phyloP scores from a whole-genome alignment of 2,329 filamentous ascomycete species.

The Colletotrichum lindemuthianum region DNA sequence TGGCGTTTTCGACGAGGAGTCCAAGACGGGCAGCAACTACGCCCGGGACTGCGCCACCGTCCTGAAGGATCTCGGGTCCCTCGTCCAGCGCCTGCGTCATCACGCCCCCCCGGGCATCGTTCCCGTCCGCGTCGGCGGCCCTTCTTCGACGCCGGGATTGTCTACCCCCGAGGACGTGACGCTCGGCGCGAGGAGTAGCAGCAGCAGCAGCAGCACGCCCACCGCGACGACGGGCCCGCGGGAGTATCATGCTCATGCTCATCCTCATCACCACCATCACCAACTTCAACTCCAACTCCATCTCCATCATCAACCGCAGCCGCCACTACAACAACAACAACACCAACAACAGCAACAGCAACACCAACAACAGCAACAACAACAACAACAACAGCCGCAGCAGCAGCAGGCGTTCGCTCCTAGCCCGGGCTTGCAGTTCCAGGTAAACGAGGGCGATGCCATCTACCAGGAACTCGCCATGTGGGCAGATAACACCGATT shows the following conservation, averaged over 20 bases:
- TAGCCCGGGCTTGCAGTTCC: slow-evolving; percentile 5
- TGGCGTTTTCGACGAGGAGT: slow-evolving; percentile 52
- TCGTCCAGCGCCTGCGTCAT: slow-evolving; percentile 48
- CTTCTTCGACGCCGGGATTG: slow-evolving; percentile 5
- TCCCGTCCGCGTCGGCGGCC: not conserved
- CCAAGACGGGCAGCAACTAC: slow-evolving; percentile 50
- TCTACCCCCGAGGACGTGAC: slow-evolving; percentile 4
- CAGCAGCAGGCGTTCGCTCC: slow-evolving; percentile 19
- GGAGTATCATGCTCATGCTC: not conserved
- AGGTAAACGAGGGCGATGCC: slow-evolving; percentile 44
- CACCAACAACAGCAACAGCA: not conserved
- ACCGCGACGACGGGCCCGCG: not conserved
- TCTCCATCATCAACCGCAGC: not conserved
- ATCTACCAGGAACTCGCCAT: slow-evolving; percentile 49
- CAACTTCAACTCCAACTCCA: not conserved
- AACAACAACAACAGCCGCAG: not conserved
- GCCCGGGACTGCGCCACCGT: slow-evolving; percentile 50
- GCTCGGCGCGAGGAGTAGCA: not conserved
- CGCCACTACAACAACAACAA: not conserved
- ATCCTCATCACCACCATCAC: slow-evolving; percentile 6
- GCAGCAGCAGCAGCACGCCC: slow-evolving; percentile 18
- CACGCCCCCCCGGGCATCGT: slow-evolving; percentile 17
- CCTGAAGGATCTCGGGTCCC: slow-evolving; percentile 48
- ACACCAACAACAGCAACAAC: not conserved
- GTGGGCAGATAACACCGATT: slow-evolving; percentile 49